Conservation (phyloP, 257 asterid genomes). For the Coffea eugenioides region DNA sequence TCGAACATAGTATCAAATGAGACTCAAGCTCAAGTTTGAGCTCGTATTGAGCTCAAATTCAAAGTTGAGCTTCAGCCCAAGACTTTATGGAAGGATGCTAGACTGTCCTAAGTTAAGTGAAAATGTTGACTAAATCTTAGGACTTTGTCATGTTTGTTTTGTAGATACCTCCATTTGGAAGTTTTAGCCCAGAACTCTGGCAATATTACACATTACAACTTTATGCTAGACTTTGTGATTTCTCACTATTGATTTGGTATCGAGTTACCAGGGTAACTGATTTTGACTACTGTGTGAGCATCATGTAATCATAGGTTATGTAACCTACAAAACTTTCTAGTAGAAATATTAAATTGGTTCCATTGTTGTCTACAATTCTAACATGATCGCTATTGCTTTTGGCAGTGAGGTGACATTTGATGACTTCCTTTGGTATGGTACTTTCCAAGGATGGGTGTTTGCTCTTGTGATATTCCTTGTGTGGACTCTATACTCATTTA, state of each 20-base stretch:
- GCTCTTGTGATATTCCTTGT: not conserved
- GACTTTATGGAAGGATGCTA: no score
- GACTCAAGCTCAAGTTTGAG: no score
- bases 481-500: not conserved
- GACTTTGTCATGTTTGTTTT: not conserved
- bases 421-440: slow-evolving; percentile 87
- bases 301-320: no score
- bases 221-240: not conserved
- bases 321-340: not conserved
- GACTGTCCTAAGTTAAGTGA: no score
- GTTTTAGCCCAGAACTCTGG: not conserved
- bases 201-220: not conserved
- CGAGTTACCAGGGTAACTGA: not conserved
- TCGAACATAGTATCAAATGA: no score
- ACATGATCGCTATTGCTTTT: slow-evolving; percentile 31
- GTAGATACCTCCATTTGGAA: not conserved
- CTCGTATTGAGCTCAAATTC: no score
- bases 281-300: not conserved
- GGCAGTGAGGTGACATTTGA: slow-evolving; percentile 76
- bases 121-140: not conserved
- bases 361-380: not conserved
- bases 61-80: no score
- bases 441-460: slow-evolving; percentile 18
- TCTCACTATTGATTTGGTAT: not conserved
- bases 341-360: not conserved